Base-by-base conservation (phyloP, 495 filamentous ascomycete genomes). In the Penicillium ochrochloron region DNA sequence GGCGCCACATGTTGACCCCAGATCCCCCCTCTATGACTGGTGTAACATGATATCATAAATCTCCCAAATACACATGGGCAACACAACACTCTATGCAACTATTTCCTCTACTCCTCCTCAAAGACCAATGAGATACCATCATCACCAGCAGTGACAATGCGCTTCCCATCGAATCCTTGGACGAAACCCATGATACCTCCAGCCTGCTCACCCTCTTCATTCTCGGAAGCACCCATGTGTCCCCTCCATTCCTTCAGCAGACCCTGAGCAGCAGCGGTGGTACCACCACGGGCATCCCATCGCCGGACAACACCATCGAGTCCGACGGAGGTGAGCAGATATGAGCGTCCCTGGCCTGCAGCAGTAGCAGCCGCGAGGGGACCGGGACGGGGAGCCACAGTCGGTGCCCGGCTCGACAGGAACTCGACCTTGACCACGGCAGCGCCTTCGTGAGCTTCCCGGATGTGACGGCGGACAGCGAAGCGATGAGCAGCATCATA, bases 371-470 rank as follows among this genome's bases (percentile, higher is more conserved):
- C 56, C 9, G 70, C 65, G 33, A 73, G 55, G 31, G 72, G 56
- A 19, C 70, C 67, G 15, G 72, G 69, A 27, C 71, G 70, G 35
- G 71, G 17, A 46, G 72, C 44, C 51, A 73, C 59, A 31, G 69
- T 34, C 44, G 70, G 63, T 9, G 71, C 52, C 34, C 67, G 56
- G 65, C 77, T 80, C 58, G 82, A 80, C 25, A 94, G 82, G 75
- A 97, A 99, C 63, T 97, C 94, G 10, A 97, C 88, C 78, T 95
- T 93, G 58, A 98, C 94, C 14, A 98, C 91, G 15, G 90, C 86
- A 64, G 82, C 86, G 39, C 90, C 94, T 23, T 93, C 88, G 75
- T 98, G 75, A 8, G 92, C 95, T 35, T 89, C 90, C 60, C 81
- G 78, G 59, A 97, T 91, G 71, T 94, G 88, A 54, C 90, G 79